Evolutionary conservation across 2,329 filamentous ascomycete species (phyloP), one percentile per base, ranked within the genome.

Genomic region (Alternaria solani): DNA sequence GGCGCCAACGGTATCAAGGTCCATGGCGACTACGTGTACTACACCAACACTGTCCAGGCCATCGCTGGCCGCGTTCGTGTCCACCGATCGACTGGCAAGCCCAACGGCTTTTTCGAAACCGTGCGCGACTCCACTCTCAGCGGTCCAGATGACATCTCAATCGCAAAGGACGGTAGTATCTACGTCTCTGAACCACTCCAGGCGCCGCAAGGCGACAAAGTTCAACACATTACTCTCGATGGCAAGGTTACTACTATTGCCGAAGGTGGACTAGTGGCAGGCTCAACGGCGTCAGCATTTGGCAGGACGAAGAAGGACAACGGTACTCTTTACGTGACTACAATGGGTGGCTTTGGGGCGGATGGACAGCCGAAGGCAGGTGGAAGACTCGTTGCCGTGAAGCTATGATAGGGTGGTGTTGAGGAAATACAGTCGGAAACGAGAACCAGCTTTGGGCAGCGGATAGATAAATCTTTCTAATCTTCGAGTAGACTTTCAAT

Each of bases 1-100:
- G 71, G 73, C 9, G 64, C 67, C 32, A 75, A 75, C 34, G 72
- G 73, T 6, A 38, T 75, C 16, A 66, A 65, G 32, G 8, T 66
- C n/a, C 51, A 59, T 25, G 20, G 36, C 2, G 46, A 38, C 0
- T 56, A 52, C 18, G 14, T 61, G 16, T 75, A 74, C 62, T 75
- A 63, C 44, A 61, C 60, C 12, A 75, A 74, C 51, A 47, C 61
- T 2, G 61, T 61, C 16, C 57, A 51, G 1, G 39, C 46, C 12
- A 43, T 51, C 1, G 41, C 69, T n/a, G 61, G 60, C 18, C 64
- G 68, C 20, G 65, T 74, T 16, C 43, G 36, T 8, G 16, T 73
- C n/a, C 55, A 70, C 11, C 28, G 23, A 7, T 20, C 60, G 7
- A 68, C 59, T 1, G 36, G 23, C 8, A 34, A 61, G 1, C 20